Evolutionary conservation across 176 grass and related monocot genomes (phyloP).

Genomic region (Dendrocalamus sinicus): DNA sequence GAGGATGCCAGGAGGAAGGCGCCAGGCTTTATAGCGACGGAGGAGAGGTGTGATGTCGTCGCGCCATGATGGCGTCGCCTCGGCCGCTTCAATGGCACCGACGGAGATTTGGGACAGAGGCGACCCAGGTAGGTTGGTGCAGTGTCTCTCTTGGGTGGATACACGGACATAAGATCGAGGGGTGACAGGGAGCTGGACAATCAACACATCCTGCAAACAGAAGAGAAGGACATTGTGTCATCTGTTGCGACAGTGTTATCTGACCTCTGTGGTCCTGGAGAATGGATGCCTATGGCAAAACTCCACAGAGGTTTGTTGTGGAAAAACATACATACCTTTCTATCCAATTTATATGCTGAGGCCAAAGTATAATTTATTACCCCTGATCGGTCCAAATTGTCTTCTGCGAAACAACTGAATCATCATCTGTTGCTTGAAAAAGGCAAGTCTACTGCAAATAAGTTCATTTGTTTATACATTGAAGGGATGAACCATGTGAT

Average conservation of each 20-base stretch:
- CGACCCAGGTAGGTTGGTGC: too few species aligned
- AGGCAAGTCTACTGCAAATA: background rate
- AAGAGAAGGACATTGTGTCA: conserved; percentile 90
- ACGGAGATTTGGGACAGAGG: too few species aligned
- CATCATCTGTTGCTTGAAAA: background rate
- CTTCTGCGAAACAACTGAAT: background rate
- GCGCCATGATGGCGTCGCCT: too few species aligned
- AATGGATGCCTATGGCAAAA: conserved; percentile 87
- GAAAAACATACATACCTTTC: conserved; percentile 24
- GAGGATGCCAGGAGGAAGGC: too few species aligned
- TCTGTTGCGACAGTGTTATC: conserved; percentile 88
- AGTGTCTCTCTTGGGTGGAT: too few species aligned
- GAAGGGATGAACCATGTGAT: background rate
- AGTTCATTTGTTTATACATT: conserved; percentile 8
- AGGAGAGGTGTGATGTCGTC: too few species aligned
- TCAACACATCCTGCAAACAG: conserved; percentile 71
- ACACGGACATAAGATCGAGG: conserved; percentile 60
- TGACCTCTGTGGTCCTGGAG: conserved; percentile 89
- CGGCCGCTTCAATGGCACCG: too few species aligned
- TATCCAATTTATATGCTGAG: conserved; percentile 19
- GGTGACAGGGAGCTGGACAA: conserved; percentile 81
- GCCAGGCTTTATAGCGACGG: too few species aligned
- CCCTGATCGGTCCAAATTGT: conserved; percentile 22
- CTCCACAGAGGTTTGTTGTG: conserved; percentile 78
- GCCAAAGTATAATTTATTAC: background rate